These are phyloP conservation scores for Diplodia seriata DNA, from an alignment of 2,329 filamentous ascomycete genomes.

Conservation along the genomic window DNA sequence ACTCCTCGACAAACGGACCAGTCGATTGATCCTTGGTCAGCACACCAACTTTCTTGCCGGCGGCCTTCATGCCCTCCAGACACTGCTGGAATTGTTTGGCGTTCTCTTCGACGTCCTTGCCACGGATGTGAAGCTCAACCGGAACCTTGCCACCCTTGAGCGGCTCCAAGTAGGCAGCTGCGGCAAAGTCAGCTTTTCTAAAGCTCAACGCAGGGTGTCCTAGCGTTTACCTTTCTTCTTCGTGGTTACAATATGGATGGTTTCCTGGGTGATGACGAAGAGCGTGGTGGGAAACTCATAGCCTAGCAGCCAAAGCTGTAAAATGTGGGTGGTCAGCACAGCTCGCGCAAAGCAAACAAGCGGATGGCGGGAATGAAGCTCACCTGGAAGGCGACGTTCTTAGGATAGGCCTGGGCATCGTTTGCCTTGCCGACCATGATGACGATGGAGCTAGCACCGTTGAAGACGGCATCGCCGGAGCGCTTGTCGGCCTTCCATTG, in stretches of 20 bases:
- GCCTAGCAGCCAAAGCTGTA: slow-evolving; percentile 94
- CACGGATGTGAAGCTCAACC: slow-evolving; percentile 87
- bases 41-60: slow-evolving; percentile 92
- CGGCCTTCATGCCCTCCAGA: slow-evolving; percentile 82
- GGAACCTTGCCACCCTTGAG: slow-evolving; percentile 92
- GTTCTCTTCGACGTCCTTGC: slow-evolving; percentile 91
- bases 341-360: slow-evolving; percentile 11
- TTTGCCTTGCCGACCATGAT: slow-evolving; percentile 95
- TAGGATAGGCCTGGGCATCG: slow-evolving; percentile 84
- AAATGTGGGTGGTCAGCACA: slow-evolving; percentile 35
- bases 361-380: slow-evolving; percentile 46
- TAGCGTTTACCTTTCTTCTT: slow-evolving; percentile 83
- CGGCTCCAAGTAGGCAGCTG: slow-evolving; percentile 90
- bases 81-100: slow-evolving; percentile 88
- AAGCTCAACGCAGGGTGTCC: slow-evolving; percentile 35
- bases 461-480: slow-evolving; percentile 82
- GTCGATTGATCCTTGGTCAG: slow-evolving; percentile 82
- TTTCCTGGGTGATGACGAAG: slow-evolving; percentile 88
- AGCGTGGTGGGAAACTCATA: slow-evolving; percentile 98
- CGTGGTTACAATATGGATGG: slow-evolving; percentile 90
- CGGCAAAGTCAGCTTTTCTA: slow-evolving; percentile 43
- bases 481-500: slow-evolving; percentile 98
- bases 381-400: slow-evolving; percentile 97
- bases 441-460: slow-evolving; percentile 83
- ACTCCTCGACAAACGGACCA: slow-evolving; percentile 94